Conservation (phyloP, 2,329 filamentous ascomycete species). For the Myrmaecium sp. region DNA sequence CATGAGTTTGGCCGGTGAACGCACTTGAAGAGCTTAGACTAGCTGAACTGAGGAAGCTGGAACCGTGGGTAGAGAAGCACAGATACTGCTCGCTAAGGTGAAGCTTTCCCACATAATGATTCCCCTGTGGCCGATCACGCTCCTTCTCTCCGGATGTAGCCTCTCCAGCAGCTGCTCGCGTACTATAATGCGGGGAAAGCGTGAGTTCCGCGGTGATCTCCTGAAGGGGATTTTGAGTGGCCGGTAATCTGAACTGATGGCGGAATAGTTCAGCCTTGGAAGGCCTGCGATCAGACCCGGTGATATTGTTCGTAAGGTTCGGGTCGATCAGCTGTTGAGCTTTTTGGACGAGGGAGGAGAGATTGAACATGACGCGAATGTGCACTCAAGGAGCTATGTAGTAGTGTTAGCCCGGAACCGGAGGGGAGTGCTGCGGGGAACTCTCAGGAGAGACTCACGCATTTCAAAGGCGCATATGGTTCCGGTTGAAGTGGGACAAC, state of each 20-base stretch:
- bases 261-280: slow-evolving; percentile 89
- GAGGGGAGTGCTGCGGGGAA: too few species aligned
- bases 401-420: too few species aligned
- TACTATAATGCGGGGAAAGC: slow-evolving; percentile 48
- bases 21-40: slow-evolving; percentile 63
- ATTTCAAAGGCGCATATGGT: too few species aligned
- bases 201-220: slow-evolving; percentile 95
- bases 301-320: slow-evolving; percentile 52
- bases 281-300: slow-evolving; percentile 60
- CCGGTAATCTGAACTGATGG: slow-evolving; percentile 86
- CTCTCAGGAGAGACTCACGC: too few species aligned
- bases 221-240: slow-evolving; percentile 80
- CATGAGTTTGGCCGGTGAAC: slow-evolving; percentile 86
- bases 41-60: slow-evolving; percentile 68
- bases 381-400: too few species aligned
- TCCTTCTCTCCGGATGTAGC: slow-evolving; percentile 44
- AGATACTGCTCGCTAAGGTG: slow-evolving; percentile 90
- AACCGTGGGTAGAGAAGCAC: slow-evolving; percentile 88
- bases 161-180: slow-evolving; percentile 24
- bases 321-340: slow-evolving; percentile 91
- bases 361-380: slow-evolving; percentile 24
- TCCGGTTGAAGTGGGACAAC: too few species aligned
- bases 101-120: slow-evolving; percentile 80
- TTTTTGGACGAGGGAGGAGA: slow-evolving; percentile 80
- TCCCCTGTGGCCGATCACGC: slow-evolving; percentile 49